These are phyloP conservation scores for Oryza australiensis DNA, from an alignment of 176 grass and related monocot species.

Conservation along the genomic window DNA sequence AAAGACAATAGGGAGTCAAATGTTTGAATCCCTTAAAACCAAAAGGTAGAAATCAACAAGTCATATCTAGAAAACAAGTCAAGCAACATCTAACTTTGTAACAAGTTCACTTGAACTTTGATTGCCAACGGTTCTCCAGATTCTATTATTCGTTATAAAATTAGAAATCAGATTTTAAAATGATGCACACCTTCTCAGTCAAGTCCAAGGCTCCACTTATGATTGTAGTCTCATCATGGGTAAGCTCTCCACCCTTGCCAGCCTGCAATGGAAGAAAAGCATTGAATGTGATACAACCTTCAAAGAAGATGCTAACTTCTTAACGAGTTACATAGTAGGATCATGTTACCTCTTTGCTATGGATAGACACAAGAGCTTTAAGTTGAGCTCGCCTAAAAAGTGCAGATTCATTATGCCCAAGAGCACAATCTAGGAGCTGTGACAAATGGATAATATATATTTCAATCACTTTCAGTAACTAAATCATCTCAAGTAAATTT, in stretches of 20 bases:
- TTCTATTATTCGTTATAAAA: slow-evolving; percentile 22
- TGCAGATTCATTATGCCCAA: slow-evolving; percentile 99
- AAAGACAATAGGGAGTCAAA: slow-evolving; percentile 14
- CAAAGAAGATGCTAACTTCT: neutral
- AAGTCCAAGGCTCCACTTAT: slow-evolving; percentile 98
- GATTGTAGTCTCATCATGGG: slow-evolving; percentile 99
- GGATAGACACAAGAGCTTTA: slow-evolving; percentile 97
- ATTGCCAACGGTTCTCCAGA: slow-evolving; percentile 17
- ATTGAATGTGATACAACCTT: slow-evolving; percentile 16
- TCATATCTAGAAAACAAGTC: slow-evolving; percentile 20
- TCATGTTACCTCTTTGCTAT: slow-evolving; percentile 92
- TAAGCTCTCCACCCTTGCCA: slow-evolving; percentile 99
- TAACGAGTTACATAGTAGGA: slow-evolving; percentile 19
- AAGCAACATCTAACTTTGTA: slow-evolving; percentile 21
- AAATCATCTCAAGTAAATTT: slow-evolving; percentile 28
- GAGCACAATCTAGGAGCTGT: slow-evolving; percentile 93
- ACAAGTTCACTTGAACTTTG: slow-evolving; percentile 18
- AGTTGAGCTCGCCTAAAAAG: slow-evolving; percentile 98
- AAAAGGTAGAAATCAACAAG: neutral
- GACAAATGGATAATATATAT: slow-evolving; percentile 19
- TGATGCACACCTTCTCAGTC: slow-evolving; percentile 83
- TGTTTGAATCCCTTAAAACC: neutral
- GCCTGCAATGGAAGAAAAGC: slow-evolving; percentile 62
- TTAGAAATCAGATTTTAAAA: slow-evolving; percentile 1
- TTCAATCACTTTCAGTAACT: slow-evolving; percentile 38